phyloP scores from a whole-genome alignment of 2,329 filamentous ascomycete species.

The Nigrograna mackinnonii region DNA sequence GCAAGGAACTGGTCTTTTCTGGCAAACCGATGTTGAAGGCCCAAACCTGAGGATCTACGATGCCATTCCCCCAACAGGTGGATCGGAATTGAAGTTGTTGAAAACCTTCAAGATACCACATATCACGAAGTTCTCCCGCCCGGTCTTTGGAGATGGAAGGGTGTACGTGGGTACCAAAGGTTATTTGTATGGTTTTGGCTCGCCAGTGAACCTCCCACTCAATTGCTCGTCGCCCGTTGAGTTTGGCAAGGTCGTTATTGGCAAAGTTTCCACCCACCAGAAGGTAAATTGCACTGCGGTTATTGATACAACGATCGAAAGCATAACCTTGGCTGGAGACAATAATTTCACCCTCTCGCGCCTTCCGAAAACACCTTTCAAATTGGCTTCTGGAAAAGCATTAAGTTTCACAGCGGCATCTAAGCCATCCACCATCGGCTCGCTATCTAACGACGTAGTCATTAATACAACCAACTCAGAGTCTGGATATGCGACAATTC shows the following conservation, averaged over 20 bases:
- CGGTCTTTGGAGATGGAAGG: slow-evolving; percentile 61
- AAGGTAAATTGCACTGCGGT: slow-evolving; percentile 55
- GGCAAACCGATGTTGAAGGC: slow-evolving; percentile 61
- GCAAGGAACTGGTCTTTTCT: slow-evolving; percentile 59
- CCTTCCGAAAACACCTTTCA: slow-evolving; percentile 33
- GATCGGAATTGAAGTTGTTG: slow-evolving; percentile 52
- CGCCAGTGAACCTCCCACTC: slow-evolving; percentile 57
- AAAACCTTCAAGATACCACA: slow-evolving; percentile 57
- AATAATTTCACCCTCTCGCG: slow-evolving; percentile 43
- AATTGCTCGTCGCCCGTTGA: slow-evolving; percentile 56
- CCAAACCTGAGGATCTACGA: slow-evolving; percentile 57
- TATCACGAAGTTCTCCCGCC: slow-evolving; percentile 60
- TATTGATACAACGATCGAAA: slow-evolving; percentile 47
- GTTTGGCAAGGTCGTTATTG: slow-evolving; percentile 53
- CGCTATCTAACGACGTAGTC: slow-evolving; percentile 52
- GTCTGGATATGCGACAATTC: slow-evolving; percentile 52
- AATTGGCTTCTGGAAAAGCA: slow-evolving; percentile 39
- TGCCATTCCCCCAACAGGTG: slow-evolving; percentile 48
- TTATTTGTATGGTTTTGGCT: slow-evolving; percentile 59
- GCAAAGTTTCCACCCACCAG: slow-evolving; percentile 32
- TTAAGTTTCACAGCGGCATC: slow-evolving; percentile 54
- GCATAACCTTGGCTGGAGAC: slow-evolving; percentile 42
- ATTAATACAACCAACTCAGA: slow-evolving; percentile 53
- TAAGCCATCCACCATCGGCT: slow-evolving; percentile 51
- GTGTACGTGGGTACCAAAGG: slow-evolving; percentile 60